Percentiles rank a stretch among this genome's conserved stretches.
phyloP scores from a whole-genome alignment of 169 alveolate genomes.

The Eimeria falciformis region DNA sequence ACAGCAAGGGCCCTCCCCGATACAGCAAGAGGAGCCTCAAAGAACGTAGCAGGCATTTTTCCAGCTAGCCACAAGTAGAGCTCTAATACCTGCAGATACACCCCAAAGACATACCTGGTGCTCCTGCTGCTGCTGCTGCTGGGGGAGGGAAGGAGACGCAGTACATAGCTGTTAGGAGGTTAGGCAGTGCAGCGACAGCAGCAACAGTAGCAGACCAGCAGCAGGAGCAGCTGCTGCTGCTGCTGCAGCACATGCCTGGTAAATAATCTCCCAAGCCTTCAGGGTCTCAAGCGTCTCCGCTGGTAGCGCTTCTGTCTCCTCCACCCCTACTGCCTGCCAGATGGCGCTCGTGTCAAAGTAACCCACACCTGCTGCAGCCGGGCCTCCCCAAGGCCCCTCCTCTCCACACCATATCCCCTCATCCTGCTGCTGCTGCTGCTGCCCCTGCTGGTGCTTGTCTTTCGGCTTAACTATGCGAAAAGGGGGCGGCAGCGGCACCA shows the following conservation, averaged over 20 bases:
- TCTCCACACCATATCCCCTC: not conserved
- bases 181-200: conserved; percentile 8
- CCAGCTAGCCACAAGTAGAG: conserved; percentile 64
- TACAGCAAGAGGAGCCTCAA: conserved; percentile 52
- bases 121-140: conserved; percentile 8
- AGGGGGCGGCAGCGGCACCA: conserved; percentile 70
- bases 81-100: conserved; percentile 53
- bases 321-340: not conserved
- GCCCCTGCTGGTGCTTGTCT: not conserved
- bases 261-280: conserved; percentile 54
- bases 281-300: conserved; percentile 63
- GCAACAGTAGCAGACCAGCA: not conserved
- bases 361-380: conserved; percentile 59
- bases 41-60: conserved; percentile 60
- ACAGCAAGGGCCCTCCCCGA: conserved; percentile 58
- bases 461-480: conserved; percentile 47
- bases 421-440: conserved; percentile 19
- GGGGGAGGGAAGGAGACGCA: not conserved
- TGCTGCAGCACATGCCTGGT: conserved; percentile 25
- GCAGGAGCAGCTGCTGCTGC: not conserved
- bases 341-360: not conserved
- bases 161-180: not conserved
- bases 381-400: conserved; percentile 11
- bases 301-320: conserved; percentile 64
- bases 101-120: not conserved